Conservation (phyloP, 2,329 filamentous ascomycete species). For the Phialemonium atrogriseum region DNA sequence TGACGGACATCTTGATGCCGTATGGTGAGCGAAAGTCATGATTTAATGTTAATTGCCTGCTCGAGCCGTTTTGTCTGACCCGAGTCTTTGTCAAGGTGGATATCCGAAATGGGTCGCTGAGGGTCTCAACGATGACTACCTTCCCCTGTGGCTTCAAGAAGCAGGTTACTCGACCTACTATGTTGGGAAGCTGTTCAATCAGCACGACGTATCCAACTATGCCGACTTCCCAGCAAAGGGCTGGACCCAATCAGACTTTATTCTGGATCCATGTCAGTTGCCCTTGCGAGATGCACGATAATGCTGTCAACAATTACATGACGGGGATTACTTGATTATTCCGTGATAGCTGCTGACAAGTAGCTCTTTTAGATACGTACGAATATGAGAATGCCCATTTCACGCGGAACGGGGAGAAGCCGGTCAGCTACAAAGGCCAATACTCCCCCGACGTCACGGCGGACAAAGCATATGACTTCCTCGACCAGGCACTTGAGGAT, state of each 20-base stretch:
- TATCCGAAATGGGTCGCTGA: conserved; percentile 60
- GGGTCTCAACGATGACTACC: conserved; percentile 58
- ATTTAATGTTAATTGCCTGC: too few relatives aligned
- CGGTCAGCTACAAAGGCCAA: conserved; percentile 41
- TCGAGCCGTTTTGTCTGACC: background rate
- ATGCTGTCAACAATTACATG: background rate
- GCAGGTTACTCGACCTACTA: conserved; percentile 66
- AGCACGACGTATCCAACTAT: conserved; percentile 53
- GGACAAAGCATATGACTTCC: conserved; percentile 39
- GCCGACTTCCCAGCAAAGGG: conserved; percentile 47
- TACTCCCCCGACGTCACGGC: conserved; percentile 46
- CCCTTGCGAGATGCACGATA: too few relatives aligned
- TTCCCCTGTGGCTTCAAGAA: conserved; percentile 63
- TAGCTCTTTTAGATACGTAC: background rate
- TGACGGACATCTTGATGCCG: conserved; percentile 36
- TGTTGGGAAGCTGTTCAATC: conserved; percentile 65
- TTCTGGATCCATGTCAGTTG: too few relatives aligned
- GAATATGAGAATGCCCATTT: background rate
- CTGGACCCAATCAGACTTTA: too few relatives aligned
- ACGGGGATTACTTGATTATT: background rate
- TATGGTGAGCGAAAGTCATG: background rate
- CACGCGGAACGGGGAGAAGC: conserved; percentile 14
- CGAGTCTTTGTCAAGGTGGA: conserved; percentile 28
- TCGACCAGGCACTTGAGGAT: conserved; percentile 39
- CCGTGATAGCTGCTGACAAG: background rate